These are phyloP conservation scores for Alternaria metachromatica DNA, from an alignment of 2,329 filamentous ascomycete genomes.

Conservation along the genomic window DNA sequence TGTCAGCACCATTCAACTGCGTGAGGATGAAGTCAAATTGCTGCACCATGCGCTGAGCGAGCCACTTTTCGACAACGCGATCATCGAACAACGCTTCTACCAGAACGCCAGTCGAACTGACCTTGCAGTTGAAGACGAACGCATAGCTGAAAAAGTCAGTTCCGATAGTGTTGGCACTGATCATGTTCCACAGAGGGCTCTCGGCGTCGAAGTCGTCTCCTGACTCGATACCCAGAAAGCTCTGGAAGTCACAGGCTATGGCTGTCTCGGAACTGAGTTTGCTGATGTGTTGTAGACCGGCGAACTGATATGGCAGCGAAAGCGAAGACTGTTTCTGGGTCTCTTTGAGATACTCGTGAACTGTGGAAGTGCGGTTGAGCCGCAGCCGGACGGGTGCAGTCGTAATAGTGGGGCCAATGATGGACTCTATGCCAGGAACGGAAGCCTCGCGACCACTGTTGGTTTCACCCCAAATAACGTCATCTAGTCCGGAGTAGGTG, in stretches of 20 bases:
- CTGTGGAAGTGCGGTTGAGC: conserved; percentile 40
- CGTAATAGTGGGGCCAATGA: conserved; percentile 51
- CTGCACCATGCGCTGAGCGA: conserved; percentile 33
- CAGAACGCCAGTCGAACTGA: conserved; percentile 24
- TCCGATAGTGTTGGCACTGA: conserved; percentile 41
- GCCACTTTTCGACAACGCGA: conserved; percentile 37
- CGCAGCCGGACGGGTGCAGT: conserved; percentile 53
- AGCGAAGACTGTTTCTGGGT: conserved; percentile 37
- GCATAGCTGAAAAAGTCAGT: conserved; percentile 48
- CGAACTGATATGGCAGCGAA: conserved; percentile 41
- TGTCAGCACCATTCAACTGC: conserved; percentile 26
- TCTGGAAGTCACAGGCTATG: conserved; percentile 56
- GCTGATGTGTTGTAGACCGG: conserved; percentile 58
- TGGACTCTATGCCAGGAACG: conserved; percentile 45
- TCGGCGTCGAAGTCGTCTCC: conserved; percentile 39
- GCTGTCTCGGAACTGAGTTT: conserved; percentile 48
- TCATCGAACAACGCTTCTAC: conserved; percentile 42
- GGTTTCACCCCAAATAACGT: conserved; percentile 57
- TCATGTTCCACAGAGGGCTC: conserved; percentile 39
- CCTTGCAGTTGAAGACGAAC: conserved; percentile 42
- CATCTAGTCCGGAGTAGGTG: conserved; percentile 55
- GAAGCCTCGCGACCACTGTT: conserved; percentile 46
- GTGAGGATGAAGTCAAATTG: conserved; percentile 40
- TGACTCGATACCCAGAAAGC: conserved; percentile 53
- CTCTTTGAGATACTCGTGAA: conserved; percentile 36